phyloP scores from a whole-genome alignment of 768 basidiomycete genomes.

The Tulasnella sp. region DNA sequence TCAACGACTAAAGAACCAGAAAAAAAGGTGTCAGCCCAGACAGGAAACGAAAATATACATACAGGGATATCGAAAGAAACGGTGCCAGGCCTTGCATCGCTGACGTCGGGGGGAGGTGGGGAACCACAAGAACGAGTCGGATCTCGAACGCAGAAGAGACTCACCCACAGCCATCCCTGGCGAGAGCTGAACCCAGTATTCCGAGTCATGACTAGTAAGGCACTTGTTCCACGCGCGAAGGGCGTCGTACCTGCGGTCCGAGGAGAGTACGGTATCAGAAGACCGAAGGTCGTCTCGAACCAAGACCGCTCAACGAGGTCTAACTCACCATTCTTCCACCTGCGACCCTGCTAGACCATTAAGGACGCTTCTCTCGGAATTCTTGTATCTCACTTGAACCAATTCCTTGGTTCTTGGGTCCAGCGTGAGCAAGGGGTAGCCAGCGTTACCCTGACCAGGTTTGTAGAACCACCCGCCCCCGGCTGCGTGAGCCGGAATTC shows the following conservation, averaged over 20 bases:
- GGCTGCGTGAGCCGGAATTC: conserved; percentile 81
- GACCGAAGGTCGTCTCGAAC: not conserved
- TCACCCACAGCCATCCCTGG: conserved; percentile 81
- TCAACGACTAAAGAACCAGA: conserved; percentile 61
- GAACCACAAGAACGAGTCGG: not conserved
- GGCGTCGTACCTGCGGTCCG: conserved; percentile 63
- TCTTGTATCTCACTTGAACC: conserved; percentile 86
- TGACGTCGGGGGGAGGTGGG: not conserved
- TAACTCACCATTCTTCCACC: conserved; percentile 68
- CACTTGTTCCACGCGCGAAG: conserved; percentile 72
- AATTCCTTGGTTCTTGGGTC: conserved; percentile 59
- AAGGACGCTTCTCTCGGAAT: conserved; percentile 86
- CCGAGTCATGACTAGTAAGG: conserved; percentile 73
- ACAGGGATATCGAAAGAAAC: conserved; percentile 8
- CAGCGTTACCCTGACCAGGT: conserved; percentile 44
- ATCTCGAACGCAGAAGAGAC: conserved; percentile 36
- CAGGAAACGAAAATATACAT: not conserved
- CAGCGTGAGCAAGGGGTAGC: conserved; percentile 71
- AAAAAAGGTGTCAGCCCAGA: not conserved
- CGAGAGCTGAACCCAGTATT: conserved; percentile 87
- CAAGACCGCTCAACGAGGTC: not conserved
- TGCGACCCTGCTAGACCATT: conserved; percentile 52
- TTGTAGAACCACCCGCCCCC: conserved; percentile 47
- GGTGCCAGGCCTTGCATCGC: conserved; percentile 1
- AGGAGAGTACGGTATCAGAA: not conserved